Conservation (phyloP, 768 basidiomycete species). For the Leccinellum luteum region DNA sequence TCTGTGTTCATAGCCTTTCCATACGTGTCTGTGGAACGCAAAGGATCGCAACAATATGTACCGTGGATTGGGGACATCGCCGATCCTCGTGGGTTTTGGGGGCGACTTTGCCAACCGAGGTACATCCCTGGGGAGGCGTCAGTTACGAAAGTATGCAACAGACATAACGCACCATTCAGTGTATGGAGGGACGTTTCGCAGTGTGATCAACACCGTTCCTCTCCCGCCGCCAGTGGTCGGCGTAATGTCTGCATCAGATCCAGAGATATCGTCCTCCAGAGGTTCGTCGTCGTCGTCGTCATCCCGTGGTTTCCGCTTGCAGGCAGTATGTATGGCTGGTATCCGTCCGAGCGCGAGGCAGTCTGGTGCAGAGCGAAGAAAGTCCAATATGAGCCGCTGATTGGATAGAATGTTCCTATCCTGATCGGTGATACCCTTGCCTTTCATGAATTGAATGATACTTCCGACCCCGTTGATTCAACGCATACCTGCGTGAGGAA, state of each 20-base stretch:
- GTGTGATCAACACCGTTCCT: constrained; percentile 82
- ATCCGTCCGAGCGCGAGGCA: constrained; percentile 57
- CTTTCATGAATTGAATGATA: constrained; percentile 34
- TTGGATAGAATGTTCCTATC: constrained; percentile 91
- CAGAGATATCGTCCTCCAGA: constrained; percentile 18
- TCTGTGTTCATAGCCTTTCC: constrained; percentile 89
- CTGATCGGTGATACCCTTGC: constrained; percentile 89
- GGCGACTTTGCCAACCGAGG: constrained; percentile 74
- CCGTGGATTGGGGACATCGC: constrained; percentile 54
- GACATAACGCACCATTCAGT: constrained; percentile 64
- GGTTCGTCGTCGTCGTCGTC: constrained; percentile 45
- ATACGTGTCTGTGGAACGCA: constrained; percentile 62
- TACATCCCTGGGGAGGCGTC: constrained; percentile 55
- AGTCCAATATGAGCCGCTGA: constrained; percentile 78
- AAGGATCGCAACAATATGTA: constrained; percentile 80
- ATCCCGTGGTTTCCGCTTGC: constrained; percentile 43
- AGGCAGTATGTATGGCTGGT: constrained; percentile 40
- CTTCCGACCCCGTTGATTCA: not conserved
- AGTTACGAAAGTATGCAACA: constrained; percentile 8
- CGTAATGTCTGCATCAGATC: constrained; percentile 13
- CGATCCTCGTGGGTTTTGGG: constrained; percentile 47
- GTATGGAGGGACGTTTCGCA: constrained; percentile 85
- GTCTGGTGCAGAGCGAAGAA: constrained; percentile 69
- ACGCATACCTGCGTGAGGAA: constrained; percentile 86
- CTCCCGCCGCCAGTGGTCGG: constrained; percentile 27